Percentiles rank a stretch among this genome's conserved stretches.
These are phyloP conservation scores for Haplosporangium sp. DNA, from an alignment of 371 early-diverging fungal genomes.

Conservation along the genomic window DNA sequence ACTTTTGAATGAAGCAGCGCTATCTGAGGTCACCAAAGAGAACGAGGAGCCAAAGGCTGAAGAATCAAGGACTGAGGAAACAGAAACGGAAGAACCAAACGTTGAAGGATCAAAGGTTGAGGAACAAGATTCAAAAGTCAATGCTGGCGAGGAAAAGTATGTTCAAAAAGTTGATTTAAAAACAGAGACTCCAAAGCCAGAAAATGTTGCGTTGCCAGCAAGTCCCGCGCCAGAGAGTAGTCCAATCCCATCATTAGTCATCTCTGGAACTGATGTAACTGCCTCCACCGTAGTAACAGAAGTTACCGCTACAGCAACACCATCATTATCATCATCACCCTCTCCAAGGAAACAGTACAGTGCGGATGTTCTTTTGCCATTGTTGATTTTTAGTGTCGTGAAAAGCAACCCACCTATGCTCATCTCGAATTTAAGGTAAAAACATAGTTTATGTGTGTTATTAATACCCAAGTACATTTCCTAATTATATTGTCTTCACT, in stretches of 20 bases:
- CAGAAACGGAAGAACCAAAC: neutral
- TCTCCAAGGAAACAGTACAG: conserved; percentile 43
- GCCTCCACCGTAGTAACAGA: neutral
- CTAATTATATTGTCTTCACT: neutral
- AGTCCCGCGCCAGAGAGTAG: conserved; percentile 1
- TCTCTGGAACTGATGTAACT: neutral
- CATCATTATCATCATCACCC: conserved; percentile 26
- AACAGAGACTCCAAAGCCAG: neutral
- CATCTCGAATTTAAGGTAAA: conserved; percentile 67
- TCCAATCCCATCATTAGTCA: conserved; percentile 1
- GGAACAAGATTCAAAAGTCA: neutral
- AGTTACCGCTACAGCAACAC: neutral
- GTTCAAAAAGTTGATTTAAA: neutral
- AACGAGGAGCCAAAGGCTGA: neutral
- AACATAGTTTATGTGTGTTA: no score
- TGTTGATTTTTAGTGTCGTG: conserved; percentile 76
- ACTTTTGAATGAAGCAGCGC: neutral
- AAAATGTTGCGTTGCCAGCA: conserved; percentile 1
- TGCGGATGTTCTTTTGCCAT: conserved; percentile 75
- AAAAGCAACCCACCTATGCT: conserved; percentile 76
- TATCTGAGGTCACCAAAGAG: neutral
- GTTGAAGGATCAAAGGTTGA: neutral
- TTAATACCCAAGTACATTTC: no score
- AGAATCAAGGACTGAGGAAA: neutral
- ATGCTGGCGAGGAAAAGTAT: neutral